Base-by-base conservation (phyloP, 345 rosid genomes). In the Linum tenue region DNA sequence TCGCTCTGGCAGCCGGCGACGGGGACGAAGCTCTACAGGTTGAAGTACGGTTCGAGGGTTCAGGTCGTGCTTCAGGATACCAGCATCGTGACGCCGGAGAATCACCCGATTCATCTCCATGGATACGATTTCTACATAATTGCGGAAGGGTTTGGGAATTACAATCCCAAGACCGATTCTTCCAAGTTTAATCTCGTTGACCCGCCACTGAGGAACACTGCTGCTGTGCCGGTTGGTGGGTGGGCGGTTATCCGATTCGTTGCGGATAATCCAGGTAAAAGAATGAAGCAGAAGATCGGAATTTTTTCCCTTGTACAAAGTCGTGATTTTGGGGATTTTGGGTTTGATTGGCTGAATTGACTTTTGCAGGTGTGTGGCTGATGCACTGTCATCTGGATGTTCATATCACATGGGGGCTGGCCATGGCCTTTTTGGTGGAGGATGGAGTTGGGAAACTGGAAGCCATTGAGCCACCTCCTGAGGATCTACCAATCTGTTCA, bases 341-440 rank as follows among this genome's bases (percentile, higher is more conserved):
- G 31, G 31, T 22, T 22, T 22, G 31, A 22, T 22, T 22, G 31
- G 31, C 31, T 22, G 31, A 22, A 22, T 22, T 22, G 31, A 22
- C n/a, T 15, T 39, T 14, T n/a, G 60, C 39, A 74, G 77, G 77
- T 56, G 73, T 69, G 4, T 74, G 77, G 77, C 41, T 74, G 43
- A 69, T 74, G 77, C 77, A 74, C 15, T 74, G 77, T 57, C 73
- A 74, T 70, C 42, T 74, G 64, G 77, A 74, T 65, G 77, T 74
- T 56, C 77, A 74, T 38, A 74, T 69, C 37, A 6, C 64, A 10
- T 74, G 77, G 77, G 77, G 77, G 1, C 55, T 74, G 44, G 77
- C 77, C 35, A 74, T 50, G 67, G 70, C 70, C 22, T 74, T 74
- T 67, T 48, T 65, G 77, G 77, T 74, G 5, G 77, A 74, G 41